Evolutionary conservation across 345 rosid genomes (phyloP).

Genomic region (Geranium rotundifolium): DNA sequence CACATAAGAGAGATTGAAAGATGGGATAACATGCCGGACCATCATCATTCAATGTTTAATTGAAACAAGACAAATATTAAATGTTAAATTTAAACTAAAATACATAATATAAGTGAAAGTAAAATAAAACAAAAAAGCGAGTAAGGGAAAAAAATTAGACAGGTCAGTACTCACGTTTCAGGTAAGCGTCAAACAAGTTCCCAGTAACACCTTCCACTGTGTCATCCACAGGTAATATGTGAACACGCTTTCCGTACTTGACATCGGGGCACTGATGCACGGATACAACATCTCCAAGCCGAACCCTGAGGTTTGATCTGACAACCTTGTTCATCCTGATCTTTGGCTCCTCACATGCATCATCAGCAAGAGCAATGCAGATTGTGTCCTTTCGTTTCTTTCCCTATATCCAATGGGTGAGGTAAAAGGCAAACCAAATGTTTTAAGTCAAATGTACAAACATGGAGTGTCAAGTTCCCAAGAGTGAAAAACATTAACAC

Average conservation of each 20-base stretch:
- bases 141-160: background rate
- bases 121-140: background rate
- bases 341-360: conserved; percentile 39
- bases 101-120: background rate
- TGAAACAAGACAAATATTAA: background rate
- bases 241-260: conserved; percentile 58
- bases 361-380: conserved; percentile 64
- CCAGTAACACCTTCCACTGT: conserved; percentile 62
- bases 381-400: conserved; percentile 61
- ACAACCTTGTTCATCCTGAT: conserved; percentile 68
- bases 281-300: conserved; percentile 61
- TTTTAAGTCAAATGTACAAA: background rate
- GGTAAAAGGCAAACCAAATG: background rate
- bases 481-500: background rate
- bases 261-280: conserved; percentile 65
- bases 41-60: too few species aligned
- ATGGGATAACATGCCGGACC: background rate
- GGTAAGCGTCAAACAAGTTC: conserved; percentile 47
- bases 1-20: background rate
- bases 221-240: conserved; percentile 58
- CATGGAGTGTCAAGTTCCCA: background rate
- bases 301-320: conserved; percentile 50
- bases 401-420: conserved; percentile 29
- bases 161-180: conserved; percentile 36
- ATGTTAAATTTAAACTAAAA: too few species aligned